Conservation (phyloP, 225 moss, liverwort and hornwort species). For the Marchantia paleacea region DNA sequence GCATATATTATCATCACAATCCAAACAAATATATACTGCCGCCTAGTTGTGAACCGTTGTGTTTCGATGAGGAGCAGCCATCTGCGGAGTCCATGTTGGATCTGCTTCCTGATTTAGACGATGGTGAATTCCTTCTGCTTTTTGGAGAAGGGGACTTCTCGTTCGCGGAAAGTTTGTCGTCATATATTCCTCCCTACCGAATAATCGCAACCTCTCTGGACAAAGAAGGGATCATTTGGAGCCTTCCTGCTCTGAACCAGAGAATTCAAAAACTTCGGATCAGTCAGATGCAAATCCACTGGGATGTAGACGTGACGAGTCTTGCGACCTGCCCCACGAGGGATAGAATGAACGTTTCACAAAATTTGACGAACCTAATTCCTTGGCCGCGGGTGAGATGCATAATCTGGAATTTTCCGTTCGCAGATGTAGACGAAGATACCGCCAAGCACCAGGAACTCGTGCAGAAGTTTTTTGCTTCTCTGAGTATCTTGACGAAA, state of each 20-base stretch:
- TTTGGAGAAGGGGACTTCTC: conserved; percentile 64
- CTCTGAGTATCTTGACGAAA: conserved; percentile 41
- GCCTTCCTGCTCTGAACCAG: conserved; percentile 18
- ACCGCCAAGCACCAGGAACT: conserved; percentile 35
- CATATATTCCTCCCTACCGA: conserved; percentile 31
- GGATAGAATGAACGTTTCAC: conserved; percentile 21
- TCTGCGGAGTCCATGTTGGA: conserved; percentile 45
- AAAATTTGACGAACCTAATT: conserved; percentile 15
- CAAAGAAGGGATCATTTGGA: conserved; percentile 29
- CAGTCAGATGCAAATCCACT: conserved; percentile 37
- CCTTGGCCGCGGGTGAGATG: conserved; percentile 53
- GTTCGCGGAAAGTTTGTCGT: conserved; percentile 49
- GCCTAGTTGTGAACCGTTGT: conserved; percentile 29
- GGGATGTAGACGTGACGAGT: conserved; percentile 55
- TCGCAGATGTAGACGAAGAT: conserved; percentile 48
- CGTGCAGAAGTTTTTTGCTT: conserved; percentile 47
- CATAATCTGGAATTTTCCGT: conserved; percentile 67
- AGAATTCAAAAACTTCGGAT: conserved; percentile 29
- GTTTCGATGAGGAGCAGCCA: conserved; percentile 47
- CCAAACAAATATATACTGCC: conserved; percentile 28
- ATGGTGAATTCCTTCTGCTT: conserved; percentile 34
- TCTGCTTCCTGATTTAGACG: conserved; percentile 41
- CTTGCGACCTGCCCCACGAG: conserved; percentile 26
- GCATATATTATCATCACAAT: conserved; percentile 42
- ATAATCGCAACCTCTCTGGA: conserved; percentile 60